Conservation (phyloP, 1,139 yeast genomes). For the Pichia sp. region DNA sequence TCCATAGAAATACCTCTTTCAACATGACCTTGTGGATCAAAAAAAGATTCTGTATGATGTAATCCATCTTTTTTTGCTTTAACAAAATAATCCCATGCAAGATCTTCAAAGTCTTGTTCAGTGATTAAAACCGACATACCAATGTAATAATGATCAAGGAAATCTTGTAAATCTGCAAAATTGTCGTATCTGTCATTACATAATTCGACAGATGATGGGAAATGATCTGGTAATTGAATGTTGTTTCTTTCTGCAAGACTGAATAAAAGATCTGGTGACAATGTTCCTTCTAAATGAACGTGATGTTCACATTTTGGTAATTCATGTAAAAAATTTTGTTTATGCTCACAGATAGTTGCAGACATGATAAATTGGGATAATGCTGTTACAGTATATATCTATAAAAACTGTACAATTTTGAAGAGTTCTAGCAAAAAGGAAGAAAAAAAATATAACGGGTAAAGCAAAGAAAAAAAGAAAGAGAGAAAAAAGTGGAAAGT, state of each 20-base stretch:
- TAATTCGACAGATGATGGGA: slow-evolving; percentile 40
- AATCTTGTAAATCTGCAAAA: slow-evolving; percentile 67
- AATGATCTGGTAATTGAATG: slow-evolving; percentile 50
- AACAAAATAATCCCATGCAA: slow-evolving; percentile 67
- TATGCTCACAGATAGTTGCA: slow-evolving; percentile 18
- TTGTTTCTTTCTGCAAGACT: slow-evolving; percentile 57
- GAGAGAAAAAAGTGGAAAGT: background rate
- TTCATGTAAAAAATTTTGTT: slow-evolving; percentile 46
- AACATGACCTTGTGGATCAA: slow-evolving; percentile 80
- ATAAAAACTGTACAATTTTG: background rate
- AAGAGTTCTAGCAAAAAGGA: background rate
- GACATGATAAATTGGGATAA: background rate
- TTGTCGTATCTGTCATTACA: slow-evolving; percentile 52
- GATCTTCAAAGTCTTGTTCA: slow-evolving; percentile 64
- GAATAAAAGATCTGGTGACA: slow-evolving; percentile 65
- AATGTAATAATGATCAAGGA: slow-evolving; percentile 68
- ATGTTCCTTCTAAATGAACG: slow-evolving; percentile 73
- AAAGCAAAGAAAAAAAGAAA: background rate
- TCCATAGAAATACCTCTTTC: slow-evolving; percentile 58
- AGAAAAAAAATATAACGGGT: background rate
- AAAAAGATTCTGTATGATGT: slow-evolving; percentile 53
- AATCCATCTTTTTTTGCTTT: slow-evolving; percentile 59
- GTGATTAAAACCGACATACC: slow-evolving; percentile 67
- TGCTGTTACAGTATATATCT: background rate
- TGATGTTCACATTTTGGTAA: slow-evolving; percentile 83